These are phyloP conservation scores for Pythium monospermum DNA, from an alignment of 352 stramenopile genomes.

Conservation along the genomic window DNA sequence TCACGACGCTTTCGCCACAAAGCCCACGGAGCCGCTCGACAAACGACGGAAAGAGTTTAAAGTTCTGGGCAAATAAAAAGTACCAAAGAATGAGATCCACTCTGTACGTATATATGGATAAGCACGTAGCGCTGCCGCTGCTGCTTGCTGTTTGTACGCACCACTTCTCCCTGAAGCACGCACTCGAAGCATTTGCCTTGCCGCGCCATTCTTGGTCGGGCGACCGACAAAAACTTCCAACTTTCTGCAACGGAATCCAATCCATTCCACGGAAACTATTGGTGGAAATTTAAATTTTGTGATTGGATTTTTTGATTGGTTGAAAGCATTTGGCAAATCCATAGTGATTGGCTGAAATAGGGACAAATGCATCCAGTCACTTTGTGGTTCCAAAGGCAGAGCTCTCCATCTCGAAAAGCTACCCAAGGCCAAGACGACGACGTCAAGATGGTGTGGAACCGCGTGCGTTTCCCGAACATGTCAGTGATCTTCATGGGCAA, in stretches of 20 bases:
- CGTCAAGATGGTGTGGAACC: slow-evolving; percentile 77
- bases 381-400: slow-evolving; percentile 11
- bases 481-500: slow-evolving; percentile 84
- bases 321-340: neutral
- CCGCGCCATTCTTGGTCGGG: slow-evolving; percentile 37
- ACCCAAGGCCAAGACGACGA: slow-evolving; percentile 9
- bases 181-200: slow-evolving; percentile 79
- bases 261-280: too few species aligned
- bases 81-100: neutral
- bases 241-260: slow-evolving; percentile 27
- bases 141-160: slow-evolving; percentile 21
- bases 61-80: slow-evolving; percentile 63
- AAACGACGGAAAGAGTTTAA: slow-evolving; percentile 78
- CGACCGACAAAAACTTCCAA: neutral
- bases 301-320: slow-evolving; percentile 19
- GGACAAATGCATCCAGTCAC: slow-evolving; percentile 16
- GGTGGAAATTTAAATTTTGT: neutral
- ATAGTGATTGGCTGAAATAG: slow-evolving; percentile 20
- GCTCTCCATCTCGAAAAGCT: slow-evolving; percentile 17
- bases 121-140: neutral
- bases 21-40: slow-evolving; percentile 72
- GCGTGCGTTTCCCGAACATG: slow-evolving; percentile 86
- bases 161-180: slow-evolving; percentile 78
- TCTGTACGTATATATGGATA: neutral
- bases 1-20: slow-evolving; percentile 78